phyloP scores from a whole-genome alignment of 768 basidiomycete species.

The Crepidotus variabilis region DNA sequence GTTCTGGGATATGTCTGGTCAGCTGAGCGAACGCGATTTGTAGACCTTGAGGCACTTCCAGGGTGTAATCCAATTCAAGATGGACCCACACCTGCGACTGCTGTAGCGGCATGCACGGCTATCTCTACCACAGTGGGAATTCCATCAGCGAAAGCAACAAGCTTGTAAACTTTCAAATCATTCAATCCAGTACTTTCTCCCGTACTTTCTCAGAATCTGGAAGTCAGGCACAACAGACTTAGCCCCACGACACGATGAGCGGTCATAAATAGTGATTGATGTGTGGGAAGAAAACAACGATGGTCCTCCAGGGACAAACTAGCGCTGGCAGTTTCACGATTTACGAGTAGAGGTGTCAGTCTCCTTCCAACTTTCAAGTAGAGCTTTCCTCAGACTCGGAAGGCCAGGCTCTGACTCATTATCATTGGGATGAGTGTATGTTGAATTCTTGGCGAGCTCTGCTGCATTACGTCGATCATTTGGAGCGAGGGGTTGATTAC shows the following conservation, averaged over 20 bases:
- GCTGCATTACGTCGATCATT: constrained; percentile 49
- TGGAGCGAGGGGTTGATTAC: constrained; percentile 68
- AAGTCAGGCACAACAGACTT: too few relatives aligned
- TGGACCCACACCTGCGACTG: constrained; percentile 13
- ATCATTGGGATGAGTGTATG: constrained; percentile 11
- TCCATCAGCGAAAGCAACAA: not conserved
- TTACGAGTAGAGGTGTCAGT: constrained; percentile 25
- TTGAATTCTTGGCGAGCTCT: constrained; percentile 38
- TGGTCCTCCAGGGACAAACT: too few relatives aligned
- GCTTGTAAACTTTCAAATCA: too few relatives aligned
- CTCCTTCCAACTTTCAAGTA: constrained; percentile 37
- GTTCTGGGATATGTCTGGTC: too few relatives aligned
- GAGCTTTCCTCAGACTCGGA: constrained; percentile 29
- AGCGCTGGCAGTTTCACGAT: not conserved
- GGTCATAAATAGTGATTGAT: too few relatives aligned
- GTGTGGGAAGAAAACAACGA: too few relatives aligned
- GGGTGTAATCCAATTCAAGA: constrained; percentile 20
- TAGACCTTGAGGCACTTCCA: constrained; percentile 17
- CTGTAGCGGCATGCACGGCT: constrained; percentile 12
- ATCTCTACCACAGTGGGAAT: constrained; percentile 5
- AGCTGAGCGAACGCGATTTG: not conserved
- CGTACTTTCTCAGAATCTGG: too few relatives aligned
- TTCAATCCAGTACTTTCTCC: too few relatives aligned
- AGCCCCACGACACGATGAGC: too few relatives aligned
- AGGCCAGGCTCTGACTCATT: constrained; percentile 22